These are phyloP conservation scores for Oryza glumipatula DNA, from an alignment of 176 grass and related monocot genomes.

Conservation along the genomic window DNA sequence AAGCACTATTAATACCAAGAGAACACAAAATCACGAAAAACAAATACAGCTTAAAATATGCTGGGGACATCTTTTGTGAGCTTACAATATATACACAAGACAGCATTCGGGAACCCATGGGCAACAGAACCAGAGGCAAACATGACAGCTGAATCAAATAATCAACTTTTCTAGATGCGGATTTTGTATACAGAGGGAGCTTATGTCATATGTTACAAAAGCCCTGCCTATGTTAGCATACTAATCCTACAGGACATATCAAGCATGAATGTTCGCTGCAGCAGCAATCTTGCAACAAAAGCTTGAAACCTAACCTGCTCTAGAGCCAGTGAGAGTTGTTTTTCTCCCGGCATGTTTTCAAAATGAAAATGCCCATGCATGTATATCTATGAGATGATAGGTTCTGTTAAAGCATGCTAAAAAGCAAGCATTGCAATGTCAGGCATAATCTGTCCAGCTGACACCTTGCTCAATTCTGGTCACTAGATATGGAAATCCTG, in stretches of 20 bases:
- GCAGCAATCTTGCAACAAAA: conserved; percentile 41
- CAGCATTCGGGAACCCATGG: conserved; percentile 3
- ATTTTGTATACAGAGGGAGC: conserved; percentile 56
- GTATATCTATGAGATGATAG: conserved; percentile 43
- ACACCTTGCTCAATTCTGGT: conserved; percentile 28
- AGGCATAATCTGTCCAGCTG: conserved; percentile 25
- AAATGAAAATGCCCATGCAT: conserved; percentile 50
- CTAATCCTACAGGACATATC: conserved; percentile 53
- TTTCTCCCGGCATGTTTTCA: conserved; percentile 49
- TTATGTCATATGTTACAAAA: conserved; percentile 68
- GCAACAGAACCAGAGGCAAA: conserved; percentile 4
- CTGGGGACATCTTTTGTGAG: background rate
- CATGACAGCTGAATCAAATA: conserved; percentile 53
- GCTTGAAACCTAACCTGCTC: conserved; percentile 59
- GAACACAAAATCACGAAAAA: background rate
- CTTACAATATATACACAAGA: conserved; percentile 4
- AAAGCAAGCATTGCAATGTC: conserved; percentile 38
- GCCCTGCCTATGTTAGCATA: conserved; percentile 61
- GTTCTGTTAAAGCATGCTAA: conserved; percentile 25
- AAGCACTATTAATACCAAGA: background rate
- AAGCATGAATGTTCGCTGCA: conserved; percentile 52
- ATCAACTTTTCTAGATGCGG: conserved; percentile 59
- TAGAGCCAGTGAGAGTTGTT: conserved; percentile 50
- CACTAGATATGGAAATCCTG: background rate
- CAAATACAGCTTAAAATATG: background rate